phyloP scores from a whole-genome alignment of 306 rosid genomes.

The Sesbania bispinosa region DNA sequence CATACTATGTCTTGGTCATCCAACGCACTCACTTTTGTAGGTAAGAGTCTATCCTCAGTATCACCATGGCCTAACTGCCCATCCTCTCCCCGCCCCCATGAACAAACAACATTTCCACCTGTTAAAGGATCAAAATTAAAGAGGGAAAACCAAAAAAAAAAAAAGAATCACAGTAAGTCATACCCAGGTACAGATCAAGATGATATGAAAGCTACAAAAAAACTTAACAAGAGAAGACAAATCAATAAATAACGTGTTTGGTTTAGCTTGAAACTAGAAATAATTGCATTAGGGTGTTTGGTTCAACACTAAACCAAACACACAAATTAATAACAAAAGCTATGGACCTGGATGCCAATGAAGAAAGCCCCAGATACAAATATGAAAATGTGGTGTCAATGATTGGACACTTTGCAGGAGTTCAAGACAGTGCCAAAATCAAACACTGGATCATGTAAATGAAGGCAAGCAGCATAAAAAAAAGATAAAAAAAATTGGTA shows the following conservation, averaged over 20 bases:
- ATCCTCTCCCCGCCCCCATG: constrained; percentile 99
- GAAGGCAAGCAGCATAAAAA: background rate
- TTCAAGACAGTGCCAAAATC: constrained; percentile 10
- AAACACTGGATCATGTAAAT: constrained; percentile 14
- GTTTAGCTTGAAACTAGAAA: too few species aligned
- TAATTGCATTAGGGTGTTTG: too few species aligned
- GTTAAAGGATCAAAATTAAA: constrained; percentile 16
- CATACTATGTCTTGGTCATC: constrained; percentile 65
- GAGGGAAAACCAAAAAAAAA: background rate
- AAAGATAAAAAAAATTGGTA: background rate
- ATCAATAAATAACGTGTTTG: too few species aligned
- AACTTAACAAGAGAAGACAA: background rate
- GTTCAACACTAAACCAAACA: too few species aligned
- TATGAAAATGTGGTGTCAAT: background rate
- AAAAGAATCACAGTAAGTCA: background rate
- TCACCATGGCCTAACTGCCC: constrained; percentile 97
- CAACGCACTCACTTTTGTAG: constrained; percentile 71
- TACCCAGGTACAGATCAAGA: background rate
- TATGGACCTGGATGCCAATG: background rate
- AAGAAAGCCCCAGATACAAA: background rate
- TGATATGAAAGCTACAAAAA: background rate
- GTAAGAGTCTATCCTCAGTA: constrained; percentile 66
- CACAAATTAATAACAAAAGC: background rate
- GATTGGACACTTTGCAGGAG: background rate
- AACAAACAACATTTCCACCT: constrained; percentile 88